A percentile compares a stretch with the other conserved stretches of the same genome.
phyloP scores from a whole-genome alignment of 805 yeast genomes.

The Wickerhamiella hasegawae region DNA sequence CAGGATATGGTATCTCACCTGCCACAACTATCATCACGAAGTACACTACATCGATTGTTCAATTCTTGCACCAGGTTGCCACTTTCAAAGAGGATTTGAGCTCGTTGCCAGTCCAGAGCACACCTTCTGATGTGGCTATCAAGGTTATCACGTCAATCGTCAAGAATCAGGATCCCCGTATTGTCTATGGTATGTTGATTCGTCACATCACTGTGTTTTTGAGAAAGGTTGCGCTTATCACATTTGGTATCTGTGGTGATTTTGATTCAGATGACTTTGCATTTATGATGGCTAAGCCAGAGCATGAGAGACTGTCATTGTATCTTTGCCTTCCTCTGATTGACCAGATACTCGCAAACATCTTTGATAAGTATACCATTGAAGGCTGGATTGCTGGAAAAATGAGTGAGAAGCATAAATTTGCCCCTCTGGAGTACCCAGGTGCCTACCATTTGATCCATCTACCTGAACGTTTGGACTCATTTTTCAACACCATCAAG shows the following conservation, averaged over 20 bases:
- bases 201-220: conserved; percentile 10
- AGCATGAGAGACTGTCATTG: conserved; percentile 12
- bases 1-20: not conserved
- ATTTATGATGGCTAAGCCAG: conserved; percentile 11
- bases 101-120: not conserved
- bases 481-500: conserved; percentile 35
- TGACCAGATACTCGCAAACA: conserved; percentile 5
- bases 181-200: conserved; percentile 5
- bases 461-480: conserved; percentile 52
- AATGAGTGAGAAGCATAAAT: not conserved
- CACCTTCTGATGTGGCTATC: not conserved
- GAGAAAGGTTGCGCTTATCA: conserved; percentile 11
- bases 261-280: conserved; percentile 14
- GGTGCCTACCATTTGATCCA: conserved; percentile 43
- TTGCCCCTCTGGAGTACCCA: conserved; percentile 37
- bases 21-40: conserved; percentile 1
- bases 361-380: conserved; percentile 2
- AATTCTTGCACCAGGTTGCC: not conserved
- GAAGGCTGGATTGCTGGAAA: conserved; percentile 7
- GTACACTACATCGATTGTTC: not conserved
- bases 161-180: conserved; percentile 4
- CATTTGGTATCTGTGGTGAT: conserved; percentile 12
- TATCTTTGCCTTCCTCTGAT: conserved; percentile 14
- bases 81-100: not conserved
- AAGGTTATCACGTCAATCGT: not conserved